These are phyloP conservation scores for Russula earlei DNA, from an alignment of 768 basidiomycete species.

Conservation along the genomic window DNA sequence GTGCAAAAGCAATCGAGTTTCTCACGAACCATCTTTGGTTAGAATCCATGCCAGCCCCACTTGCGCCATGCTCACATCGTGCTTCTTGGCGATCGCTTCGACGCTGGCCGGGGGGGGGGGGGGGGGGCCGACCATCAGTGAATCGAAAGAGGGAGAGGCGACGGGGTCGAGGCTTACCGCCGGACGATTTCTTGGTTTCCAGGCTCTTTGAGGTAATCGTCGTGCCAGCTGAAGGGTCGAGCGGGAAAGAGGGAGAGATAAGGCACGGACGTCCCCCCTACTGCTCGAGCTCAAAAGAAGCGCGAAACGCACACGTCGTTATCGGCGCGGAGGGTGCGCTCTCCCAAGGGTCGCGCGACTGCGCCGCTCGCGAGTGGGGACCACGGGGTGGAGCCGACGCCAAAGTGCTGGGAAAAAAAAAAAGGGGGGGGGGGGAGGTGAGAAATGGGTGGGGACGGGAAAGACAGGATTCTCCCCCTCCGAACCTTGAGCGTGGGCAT, in stretches of 20 bases:
- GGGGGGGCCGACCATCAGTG: not conserved
- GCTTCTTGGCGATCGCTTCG: conserved; percentile 31
- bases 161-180: not conserved
- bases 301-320: conserved; percentile 23
- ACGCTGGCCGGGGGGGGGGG: conserved; percentile 15
- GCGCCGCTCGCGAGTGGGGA: conserved; percentile 27
- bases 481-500: conserved; percentile 24
- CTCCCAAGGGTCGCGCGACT: conserved; percentile 23
- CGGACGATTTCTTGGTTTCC: conserved; percentile 6
- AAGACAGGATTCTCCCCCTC: not conserved
- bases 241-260: not conserved
- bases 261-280: not conserved
- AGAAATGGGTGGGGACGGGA: not conserved
- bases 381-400: conserved; percentile 36
- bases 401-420: conserved; percentile 21
- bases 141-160: too few species aligned
- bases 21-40: conserved; percentile 22
- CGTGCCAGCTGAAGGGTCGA: conserved; percentile 6
- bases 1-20: too few species aligned
- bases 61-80: conserved; percentile 31
- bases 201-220: conserved; percentile 5
- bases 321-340: conserved; percentile 19
- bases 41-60: conserved; percentile 31
- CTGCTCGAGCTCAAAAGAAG: not conserved
- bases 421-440: not conserved